phyloP scores from a whole-genome alignment of 2,329 filamentous ascomycete species.

The Colletotrichum sp. region DNA sequence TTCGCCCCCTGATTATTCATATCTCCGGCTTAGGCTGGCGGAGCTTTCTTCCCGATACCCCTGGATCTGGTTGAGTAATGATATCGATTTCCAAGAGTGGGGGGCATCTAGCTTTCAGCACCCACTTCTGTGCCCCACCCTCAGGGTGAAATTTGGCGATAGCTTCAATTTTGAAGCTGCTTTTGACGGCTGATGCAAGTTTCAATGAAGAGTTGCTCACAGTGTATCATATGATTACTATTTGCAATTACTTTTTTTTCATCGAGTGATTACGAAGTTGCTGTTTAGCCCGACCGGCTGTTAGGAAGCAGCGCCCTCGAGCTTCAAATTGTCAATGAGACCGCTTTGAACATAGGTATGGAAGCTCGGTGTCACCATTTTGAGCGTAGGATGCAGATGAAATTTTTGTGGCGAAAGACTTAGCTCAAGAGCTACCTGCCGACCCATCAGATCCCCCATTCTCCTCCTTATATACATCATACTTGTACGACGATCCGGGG shows the following conservation, averaged over 20 bases:
- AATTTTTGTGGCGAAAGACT: not conserved
- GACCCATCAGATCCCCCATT: not conserved
- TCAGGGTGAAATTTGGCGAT: not conserved
- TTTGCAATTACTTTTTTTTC: no score
- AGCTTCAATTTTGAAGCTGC: not conserved
- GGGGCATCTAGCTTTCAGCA: not conserved
- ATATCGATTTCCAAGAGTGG: not conserved
- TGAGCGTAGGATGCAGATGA: not conserved
- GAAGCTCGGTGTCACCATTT: not conserved
- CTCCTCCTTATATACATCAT: constrained; percentile 65
- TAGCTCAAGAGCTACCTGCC: not conserved
- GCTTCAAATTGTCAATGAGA: no score
- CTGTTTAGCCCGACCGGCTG: no score
- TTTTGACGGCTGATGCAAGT: not conserved
- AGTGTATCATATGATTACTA: no score
- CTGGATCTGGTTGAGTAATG: not conserved
- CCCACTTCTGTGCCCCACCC: not conserved
- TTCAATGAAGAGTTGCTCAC: no score
- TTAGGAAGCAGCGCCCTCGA: no score
- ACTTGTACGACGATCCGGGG: constrained; percentile 64
- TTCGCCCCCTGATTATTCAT: not conserved
- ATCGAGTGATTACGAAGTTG: no score
- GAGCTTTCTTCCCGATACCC: not conserved
- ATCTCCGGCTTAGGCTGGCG: not conserved
- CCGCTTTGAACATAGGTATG: no score